phyloP scores from a whole-genome alignment of 495 filamentous ascomycete species.

The Talaromyces wortmannii region DNA sequence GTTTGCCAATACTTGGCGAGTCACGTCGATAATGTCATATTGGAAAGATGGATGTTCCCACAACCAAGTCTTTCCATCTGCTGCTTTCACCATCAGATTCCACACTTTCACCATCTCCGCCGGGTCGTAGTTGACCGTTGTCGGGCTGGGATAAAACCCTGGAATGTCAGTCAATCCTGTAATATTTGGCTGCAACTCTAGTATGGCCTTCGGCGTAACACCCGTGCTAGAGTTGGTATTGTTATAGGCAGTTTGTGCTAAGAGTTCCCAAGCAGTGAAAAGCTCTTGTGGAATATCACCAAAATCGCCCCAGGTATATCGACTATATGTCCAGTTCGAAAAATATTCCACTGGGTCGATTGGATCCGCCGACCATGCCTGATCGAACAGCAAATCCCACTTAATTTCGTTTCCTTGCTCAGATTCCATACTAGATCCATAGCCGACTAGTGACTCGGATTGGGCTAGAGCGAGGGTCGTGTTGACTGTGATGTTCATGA shows the following conservation, averaged over 20 bases:
- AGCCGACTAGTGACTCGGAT: constrained; percentile 32
- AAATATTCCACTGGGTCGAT: constrained; percentile 40
- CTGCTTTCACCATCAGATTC: constrained; percentile 30
- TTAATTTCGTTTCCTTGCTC: constrained; percentile 49
- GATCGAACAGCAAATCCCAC: constrained; percentile 41
- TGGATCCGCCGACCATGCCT: constrained; percentile 37
- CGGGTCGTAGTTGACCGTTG: constrained; percentile 36
- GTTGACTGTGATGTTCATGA: constrained; percentile 39
- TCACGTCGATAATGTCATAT: constrained; percentile 44
- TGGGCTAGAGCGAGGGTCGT: constrained; percentile 32
- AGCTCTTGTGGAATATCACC: constrained; percentile 22
- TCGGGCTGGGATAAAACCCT: constrained; percentile 24
- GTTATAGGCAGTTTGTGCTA: constrained; percentile 42
- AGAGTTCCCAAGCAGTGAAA: constrained; percentile 38
- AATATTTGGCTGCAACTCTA: constrained; percentile 35
- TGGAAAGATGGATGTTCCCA: constrained; percentile 38
- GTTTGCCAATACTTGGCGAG: constrained; percentile 42
- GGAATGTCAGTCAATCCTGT: constrained; percentile 25
- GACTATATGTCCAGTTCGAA: constrained; percentile 32
- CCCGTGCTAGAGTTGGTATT: constrained; percentile 30
- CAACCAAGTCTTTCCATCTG: constrained; percentile 19
- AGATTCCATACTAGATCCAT: constrained; percentile 39
- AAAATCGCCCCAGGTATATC: constrained; percentile 25
- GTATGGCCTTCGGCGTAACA: constrained; percentile 35
- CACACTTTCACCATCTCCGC: constrained; percentile 26